Base-by-base conservation (phyloP, 2,329 filamentous ascomycete genomes). In the Botrytis galanthina region DNA sequence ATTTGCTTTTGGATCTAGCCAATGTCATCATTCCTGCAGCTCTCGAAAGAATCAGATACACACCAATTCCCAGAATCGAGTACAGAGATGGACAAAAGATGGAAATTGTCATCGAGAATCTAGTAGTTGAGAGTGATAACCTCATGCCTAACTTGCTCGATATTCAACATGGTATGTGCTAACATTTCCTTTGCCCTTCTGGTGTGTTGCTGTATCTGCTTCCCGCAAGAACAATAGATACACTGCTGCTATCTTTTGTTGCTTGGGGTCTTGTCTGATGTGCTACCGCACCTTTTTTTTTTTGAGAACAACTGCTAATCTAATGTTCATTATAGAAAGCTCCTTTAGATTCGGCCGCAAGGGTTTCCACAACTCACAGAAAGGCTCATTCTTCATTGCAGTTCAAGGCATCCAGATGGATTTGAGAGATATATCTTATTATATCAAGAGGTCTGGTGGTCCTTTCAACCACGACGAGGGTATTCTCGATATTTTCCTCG, bases 261-360 rank as follows among this genome's bases (percentile, higher is more conserved):
- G 26, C 26, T 32, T 57, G n/a, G 14, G n/a, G 14, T 1, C n/a
- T 29, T 18, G 51, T 2, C n/a, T 26, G n/a, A 18, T 32, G n/a
- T 57, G 14, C 51, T 18, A 18, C 18, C 18, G 14, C 16, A n/a
- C n/a, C n/a, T n/a, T n/a, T n/a, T 14, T 1, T 57, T 57, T 71
- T 44, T 29, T 44, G 14, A 44, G 7, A 42, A 12, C 39, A 46
- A 63, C 18, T 1, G 35, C 44, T 74, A 73, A 74, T 75, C 60
- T 22, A 26, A 61, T 35, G n/a, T 39, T 39, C 12, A 5, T n/a
- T 35, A 7, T 59, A 79, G 78, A 98, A 84, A 96, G 98, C 85
- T 97, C 96, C 85, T 94, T 95, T 89, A 91, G 93, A 78, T 97
- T 93, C 91, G 96, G 95, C 54, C 94, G 96, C 81, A 98, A 97